Evolutionary conservation across 106 monocot genomes (phyloP).

Genomic region (Platanthera zijinensis): DNA sequence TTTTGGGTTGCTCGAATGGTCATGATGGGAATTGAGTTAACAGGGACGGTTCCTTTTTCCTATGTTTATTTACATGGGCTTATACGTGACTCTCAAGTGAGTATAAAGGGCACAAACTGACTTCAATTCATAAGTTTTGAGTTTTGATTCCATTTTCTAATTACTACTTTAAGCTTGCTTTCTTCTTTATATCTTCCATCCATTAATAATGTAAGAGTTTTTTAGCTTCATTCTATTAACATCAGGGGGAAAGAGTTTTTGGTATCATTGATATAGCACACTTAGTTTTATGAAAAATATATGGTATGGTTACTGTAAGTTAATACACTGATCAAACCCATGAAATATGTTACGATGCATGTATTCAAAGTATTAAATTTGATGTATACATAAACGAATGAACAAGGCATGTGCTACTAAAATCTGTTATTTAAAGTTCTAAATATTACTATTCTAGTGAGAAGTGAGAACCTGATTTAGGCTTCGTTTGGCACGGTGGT

Average conservation of each 20-base stretch:
- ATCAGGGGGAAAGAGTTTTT: background rate
- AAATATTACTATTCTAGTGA: background rate
- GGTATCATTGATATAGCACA: background rate
- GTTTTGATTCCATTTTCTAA: background rate
- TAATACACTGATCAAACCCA: background rate
- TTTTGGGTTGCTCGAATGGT: conserved; percentile 99
- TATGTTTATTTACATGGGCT: conserved; percentile 97
- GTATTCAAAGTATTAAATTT: background rate
- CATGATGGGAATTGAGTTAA: conserved; percentile 99
- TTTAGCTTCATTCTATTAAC: background rate
- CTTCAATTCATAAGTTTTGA: background rate
- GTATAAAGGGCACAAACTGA: background rate
- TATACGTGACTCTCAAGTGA: conserved; percentile 89
- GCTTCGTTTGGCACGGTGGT: too few species aligned
- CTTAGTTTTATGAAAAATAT: background rate
- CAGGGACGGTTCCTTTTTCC: conserved; percentile 86
- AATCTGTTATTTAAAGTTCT: background rate
- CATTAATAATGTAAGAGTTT: background rate
- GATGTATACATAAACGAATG: background rate
- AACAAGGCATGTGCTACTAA: background rate
- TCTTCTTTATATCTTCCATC: background rate
- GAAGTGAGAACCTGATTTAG: background rate
- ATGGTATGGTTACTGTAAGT: background rate
- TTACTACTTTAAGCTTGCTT: background rate
- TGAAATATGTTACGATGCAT: background rate